Evolutionary conservation across 495 filamentous ascomycete genomes (phyloP).

Genomic region (Neurospora discreta): DNA sequence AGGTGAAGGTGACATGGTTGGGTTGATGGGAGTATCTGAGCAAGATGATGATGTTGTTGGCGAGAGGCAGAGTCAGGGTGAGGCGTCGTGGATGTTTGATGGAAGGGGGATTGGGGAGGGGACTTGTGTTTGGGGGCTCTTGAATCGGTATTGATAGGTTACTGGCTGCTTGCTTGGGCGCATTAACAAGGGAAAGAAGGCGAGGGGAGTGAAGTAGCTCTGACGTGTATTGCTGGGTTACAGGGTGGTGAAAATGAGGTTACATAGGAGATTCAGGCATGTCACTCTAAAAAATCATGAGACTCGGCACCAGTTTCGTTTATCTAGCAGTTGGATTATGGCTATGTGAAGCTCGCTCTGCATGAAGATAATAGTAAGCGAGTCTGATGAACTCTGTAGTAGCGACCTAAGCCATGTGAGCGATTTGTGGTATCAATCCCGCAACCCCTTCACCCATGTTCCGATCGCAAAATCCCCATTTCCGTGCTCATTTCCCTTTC

Average conservation of each 20-base stretch:
- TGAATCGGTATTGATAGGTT: conserved; percentile 31
- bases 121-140: conserved; percentile 38
- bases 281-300: neutral
- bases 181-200: too few species aligned
- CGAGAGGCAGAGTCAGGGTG: neutral
- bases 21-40: too few species aligned
- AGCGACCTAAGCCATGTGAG: neutral
- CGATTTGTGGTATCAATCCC: neutral
- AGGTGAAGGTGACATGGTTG: too few species aligned
- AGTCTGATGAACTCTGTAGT: neutral
- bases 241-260: too few species aligned
- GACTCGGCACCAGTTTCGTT: neutral
- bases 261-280: neutral
- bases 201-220: too few species aligned
- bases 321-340: neutral
- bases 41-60: too few species aligned
- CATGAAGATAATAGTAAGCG: neutral
- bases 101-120: conserved; percentile 39
- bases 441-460: too few species aligned
- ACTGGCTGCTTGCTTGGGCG: neutral
- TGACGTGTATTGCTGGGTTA: too few species aligned
- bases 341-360: neutral
- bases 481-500: neutral
- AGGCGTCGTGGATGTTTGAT: conserved; percentile 21
- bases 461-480: neutral